Evolutionary conservation across 2,329 filamentous ascomycete species (phyloP).

Genomic region (Aureobasidium pullulans): DNA sequence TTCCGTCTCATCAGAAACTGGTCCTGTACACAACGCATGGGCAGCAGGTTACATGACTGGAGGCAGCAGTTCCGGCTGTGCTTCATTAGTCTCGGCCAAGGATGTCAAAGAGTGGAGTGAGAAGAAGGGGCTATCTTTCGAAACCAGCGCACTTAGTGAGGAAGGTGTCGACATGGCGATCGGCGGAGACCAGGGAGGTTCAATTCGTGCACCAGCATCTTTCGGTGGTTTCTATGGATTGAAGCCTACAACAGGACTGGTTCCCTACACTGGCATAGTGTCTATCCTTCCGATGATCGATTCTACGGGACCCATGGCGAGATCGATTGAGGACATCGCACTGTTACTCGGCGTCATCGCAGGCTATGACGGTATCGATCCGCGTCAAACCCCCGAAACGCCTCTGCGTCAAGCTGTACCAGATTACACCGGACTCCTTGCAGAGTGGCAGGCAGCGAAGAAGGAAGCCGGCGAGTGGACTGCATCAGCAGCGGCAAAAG

Average conservation of each 20-base stretch:
- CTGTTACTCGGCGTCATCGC: conserved; percentile 34
- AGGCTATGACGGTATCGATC: conserved; percentile 40
- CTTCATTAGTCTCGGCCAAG: conserved; percentile 26
- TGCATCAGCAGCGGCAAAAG: conserved; percentile 27
- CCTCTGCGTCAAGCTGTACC: conserved; percentile 31
- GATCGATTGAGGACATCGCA: conserved; percentile 35
- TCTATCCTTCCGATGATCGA: conserved; percentile 38
- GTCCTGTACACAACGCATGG: conserved; percentile 37
- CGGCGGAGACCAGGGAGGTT: conserved; percentile 26
- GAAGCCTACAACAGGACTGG: conserved; percentile 35
- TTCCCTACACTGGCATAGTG: conserved; percentile 39
- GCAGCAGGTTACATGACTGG: conserved; percentile 29
- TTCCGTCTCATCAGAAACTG: conserved; percentile 38
- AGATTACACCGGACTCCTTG: conserved; percentile 27
- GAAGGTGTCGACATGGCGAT: conserved; percentile 30
- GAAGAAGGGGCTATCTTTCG: conserved; percentile 17
- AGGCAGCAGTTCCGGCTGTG: conserved; percentile 29
- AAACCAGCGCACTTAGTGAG: conserved; percentile 11
- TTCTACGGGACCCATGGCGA: conserved; percentile 38
- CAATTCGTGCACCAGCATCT: conserved; percentile 20
- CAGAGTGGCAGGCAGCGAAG: conserved; percentile 23
- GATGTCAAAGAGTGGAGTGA: conserved; percentile 21
- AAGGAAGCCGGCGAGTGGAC: conserved; percentile 24
- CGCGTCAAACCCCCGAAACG: conserved; percentile 35
- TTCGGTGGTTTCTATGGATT: conserved; percentile 27